Evolutionary conservation across 169 alveolate species (phyloP).

Genomic region (Eimeria brunetti): DNA sequence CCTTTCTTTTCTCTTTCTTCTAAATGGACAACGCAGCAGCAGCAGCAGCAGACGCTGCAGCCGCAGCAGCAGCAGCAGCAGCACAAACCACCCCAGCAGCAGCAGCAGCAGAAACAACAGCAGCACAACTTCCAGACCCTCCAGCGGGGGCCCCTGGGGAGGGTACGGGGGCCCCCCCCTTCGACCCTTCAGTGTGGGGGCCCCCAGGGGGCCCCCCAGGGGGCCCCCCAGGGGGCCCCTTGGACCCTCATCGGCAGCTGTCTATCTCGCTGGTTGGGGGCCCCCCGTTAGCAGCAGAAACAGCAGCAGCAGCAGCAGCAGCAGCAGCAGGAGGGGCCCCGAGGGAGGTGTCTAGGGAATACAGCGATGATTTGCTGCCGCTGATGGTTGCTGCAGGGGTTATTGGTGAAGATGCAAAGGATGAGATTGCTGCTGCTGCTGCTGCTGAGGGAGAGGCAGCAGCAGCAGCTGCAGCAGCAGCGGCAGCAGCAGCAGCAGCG

Average conservation of each 20-base stretch:
- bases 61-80: too few species aligned
- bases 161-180: conserved; percentile 3
- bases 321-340: neutral
- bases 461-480: conserved; percentile 5
- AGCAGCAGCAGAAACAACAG: neutral
- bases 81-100: neutral
- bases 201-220: too few species aligned
- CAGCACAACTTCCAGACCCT: neutral
- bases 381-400: conserved; percentile 8
- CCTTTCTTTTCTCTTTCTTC: neutral
- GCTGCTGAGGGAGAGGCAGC: neutral
- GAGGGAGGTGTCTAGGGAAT: too few species aligned
- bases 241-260: neutral
- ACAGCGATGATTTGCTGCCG: conserved; percentile 26
- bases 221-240: neutral
- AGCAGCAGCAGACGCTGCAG: conserved; percentile 9
- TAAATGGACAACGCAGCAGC: neutral
- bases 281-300: neutral
- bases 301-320: neutral
- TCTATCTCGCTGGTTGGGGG: neutral
- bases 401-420: neutral
- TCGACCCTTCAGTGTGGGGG: neutral
- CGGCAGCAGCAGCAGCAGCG: too few species aligned
- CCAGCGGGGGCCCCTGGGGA: neutral
- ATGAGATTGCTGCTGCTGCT: neutral